phyloP scores from a whole-genome alignment of 345 rosid genomes.

The Lepidium africanum region DNA sequence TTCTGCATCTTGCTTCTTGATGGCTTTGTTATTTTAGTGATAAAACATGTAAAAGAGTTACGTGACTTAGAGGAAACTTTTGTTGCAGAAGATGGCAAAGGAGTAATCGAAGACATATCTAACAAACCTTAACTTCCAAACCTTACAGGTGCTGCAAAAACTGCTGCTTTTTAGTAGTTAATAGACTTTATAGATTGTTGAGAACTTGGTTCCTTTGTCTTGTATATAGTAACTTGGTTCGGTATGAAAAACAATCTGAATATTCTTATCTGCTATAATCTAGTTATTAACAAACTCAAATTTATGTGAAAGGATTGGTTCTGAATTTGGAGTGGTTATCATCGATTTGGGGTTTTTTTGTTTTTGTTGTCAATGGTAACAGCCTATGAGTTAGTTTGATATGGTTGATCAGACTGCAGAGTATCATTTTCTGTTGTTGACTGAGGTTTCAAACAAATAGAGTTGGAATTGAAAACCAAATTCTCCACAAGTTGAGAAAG shows the following conservation, averaged over 20 bases:
- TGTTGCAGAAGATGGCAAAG: conserved; percentile 63
- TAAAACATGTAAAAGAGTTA: background rate
- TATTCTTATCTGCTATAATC: background rate
- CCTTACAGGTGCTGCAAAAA: background rate
- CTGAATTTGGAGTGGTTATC: background rate
- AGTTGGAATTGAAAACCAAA: background rate
- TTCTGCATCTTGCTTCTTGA: background rate
- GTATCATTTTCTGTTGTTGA: background rate
- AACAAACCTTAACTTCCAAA: background rate
- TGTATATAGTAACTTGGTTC: background rate
- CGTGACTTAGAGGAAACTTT: background rate
- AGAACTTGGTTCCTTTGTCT: background rate
- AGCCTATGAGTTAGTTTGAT: background rate
- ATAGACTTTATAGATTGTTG: background rate
- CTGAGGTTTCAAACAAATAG: background rate
- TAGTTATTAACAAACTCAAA: background rate
- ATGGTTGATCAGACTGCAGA: background rate
- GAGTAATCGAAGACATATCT: conserved; percentile 68
- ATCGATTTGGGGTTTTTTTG: background rate
- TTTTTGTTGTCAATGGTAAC: too few relatives aligned
- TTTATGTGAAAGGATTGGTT: background rate
- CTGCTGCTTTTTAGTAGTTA: background rate
- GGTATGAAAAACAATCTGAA: background rate
- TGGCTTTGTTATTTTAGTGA: background rate
- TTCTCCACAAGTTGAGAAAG: background rate